A percentile compares a stretch with the other conserved stretches of the same genome.
Evolutionary conservation across 2,329 filamentous ascomycete species (phyloP).

Genomic region (Claviceps arundinis): DNA sequence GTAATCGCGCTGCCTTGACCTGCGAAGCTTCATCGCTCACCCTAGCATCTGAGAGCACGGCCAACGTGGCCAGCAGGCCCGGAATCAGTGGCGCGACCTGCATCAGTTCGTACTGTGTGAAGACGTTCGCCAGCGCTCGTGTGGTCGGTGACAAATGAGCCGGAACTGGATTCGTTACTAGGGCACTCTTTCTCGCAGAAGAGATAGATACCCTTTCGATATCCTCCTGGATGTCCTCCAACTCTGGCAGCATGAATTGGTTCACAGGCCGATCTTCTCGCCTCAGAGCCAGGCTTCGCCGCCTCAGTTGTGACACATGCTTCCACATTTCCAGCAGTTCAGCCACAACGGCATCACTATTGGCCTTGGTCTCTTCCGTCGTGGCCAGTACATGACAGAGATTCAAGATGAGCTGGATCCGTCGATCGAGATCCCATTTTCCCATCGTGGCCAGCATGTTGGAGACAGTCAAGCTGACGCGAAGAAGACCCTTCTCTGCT

Average conservation of each 20-base stretch:
- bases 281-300: conserved; percentile 13
- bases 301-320: conserved; percentile 22
- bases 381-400: conserved; percentile 16
- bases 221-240: conserved; percentile 15
- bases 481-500: conserved; percentile 7
- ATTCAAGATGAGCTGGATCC: conserved; percentile 20
- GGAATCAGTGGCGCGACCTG: conserved; percentile 16
- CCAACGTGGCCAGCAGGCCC: conserved; percentile 19
- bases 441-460: conserved; percentile 14
- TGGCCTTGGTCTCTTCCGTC: conserved; percentile 5
- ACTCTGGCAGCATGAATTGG: conserved; percentile 18
- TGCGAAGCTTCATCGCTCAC: conserved; percentile 6
- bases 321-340: conserved; percentile 24
- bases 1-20: conserved; percentile 15
- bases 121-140: conserved; percentile 17
- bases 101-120: conserved; percentile 16
- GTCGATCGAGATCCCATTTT: conserved; percentile 14
- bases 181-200: background rate
- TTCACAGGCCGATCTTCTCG: conserved; percentile 1
- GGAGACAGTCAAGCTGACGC: conserved; percentile 14
- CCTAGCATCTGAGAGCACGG: conserved; percentile 17
- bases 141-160: conserved; percentile 6
- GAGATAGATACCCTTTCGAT: background rate
- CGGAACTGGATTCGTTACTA: background rate
- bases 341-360: conserved; percentile 10